Conservation (phyloP, 106 monocot genomes). For the Acorus gramineus region DNA sequence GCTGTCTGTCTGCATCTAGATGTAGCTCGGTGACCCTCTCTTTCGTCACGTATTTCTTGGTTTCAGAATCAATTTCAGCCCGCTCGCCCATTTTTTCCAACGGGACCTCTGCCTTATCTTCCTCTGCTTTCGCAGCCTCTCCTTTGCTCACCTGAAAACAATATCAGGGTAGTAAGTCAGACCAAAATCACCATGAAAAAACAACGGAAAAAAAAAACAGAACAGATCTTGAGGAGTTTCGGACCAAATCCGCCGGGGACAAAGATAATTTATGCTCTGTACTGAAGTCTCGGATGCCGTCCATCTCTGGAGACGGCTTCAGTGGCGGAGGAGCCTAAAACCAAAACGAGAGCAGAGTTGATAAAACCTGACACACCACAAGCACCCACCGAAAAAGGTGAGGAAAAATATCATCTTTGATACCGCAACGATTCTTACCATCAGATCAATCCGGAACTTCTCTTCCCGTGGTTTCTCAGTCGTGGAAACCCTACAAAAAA, state of each 20-base stretch:
- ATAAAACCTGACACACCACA: neutral
- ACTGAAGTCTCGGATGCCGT: slow-evolving; percentile 20
- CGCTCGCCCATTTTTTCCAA: too few relatives aligned
- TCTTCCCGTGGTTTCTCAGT: slow-evolving; percentile 32
- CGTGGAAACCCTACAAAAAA: slow-evolving; percentile 25
- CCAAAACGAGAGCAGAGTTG: neutral
- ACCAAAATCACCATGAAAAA: too few relatives aligned
- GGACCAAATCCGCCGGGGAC: slow-evolving; percentile 44
- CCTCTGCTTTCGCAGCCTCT: too few relatives aligned
- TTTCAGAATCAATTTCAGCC: too few relatives aligned
- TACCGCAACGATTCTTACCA: slow-evolving; percentile 40
- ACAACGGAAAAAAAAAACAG: too few relatives aligned
- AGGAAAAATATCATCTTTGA: slow-evolving; percentile 1
- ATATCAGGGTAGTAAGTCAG: too few relatives aligned
- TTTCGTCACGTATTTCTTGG: too few relatives aligned
- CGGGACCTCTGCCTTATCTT: too few relatives aligned
- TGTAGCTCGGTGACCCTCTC: slow-evolving; percentile 22
- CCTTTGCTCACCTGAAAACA: too few relatives aligned
- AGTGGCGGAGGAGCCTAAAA: slow-evolving; percentile 67
- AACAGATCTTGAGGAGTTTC: neutral
- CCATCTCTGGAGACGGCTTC: slow-evolving; percentile 58
- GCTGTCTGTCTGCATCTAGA: slow-evolving; percentile 50
- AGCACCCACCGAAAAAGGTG: neutral
- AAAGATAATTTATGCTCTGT: slow-evolving; percentile 15
- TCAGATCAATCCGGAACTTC: slow-evolving; percentile 82